phyloP scores from a whole-genome alignment of 164 flowering plant species.

The Cinnamomum micranthum region DNA sequence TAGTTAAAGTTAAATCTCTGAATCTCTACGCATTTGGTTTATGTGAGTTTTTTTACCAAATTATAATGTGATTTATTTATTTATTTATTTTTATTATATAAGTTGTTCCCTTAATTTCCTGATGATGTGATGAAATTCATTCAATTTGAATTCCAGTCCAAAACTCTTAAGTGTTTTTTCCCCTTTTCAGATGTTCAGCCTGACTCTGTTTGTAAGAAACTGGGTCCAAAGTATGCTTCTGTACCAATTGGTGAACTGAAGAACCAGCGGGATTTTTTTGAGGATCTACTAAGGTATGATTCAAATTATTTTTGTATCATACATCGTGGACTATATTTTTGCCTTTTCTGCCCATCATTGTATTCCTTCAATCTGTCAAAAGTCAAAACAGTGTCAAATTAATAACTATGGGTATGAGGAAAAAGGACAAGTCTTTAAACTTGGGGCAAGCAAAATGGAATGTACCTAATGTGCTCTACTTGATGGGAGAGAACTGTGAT shows the following conservation, averaged over 20 bases:
- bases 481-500: no score
- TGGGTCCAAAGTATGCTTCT: slow-evolving; percentile 85
- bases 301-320: neutral
- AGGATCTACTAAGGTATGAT: slow-evolving; percentile 83
- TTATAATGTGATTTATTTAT: neutral
- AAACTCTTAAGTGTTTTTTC: neutral
- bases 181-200: slow-evolving; percentile 69
- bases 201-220: slow-evolving; percentile 62
- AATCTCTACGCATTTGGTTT: slow-evolving; percentile 92
- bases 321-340: neutral
- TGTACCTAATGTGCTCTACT: neutral
- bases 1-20: slow-evolving; percentile 70
- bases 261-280: slow-evolving; percentile 54
- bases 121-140: neutral
- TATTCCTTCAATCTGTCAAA: neutral
- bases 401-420: neutral
- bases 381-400: neutral
- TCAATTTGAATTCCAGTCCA: neutral
- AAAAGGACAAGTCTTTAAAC: neutral
- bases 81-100: neutral
- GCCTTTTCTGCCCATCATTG: neutral
- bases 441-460: neutral
- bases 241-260: slow-evolving; percentile 53
- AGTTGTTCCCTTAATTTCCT: neutral
- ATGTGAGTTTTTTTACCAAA: slow-evolving; percentile 53